Evolutionary conservation across 345 rosid species (phyloP).

Genomic region (Camelina laxa): DNA sequence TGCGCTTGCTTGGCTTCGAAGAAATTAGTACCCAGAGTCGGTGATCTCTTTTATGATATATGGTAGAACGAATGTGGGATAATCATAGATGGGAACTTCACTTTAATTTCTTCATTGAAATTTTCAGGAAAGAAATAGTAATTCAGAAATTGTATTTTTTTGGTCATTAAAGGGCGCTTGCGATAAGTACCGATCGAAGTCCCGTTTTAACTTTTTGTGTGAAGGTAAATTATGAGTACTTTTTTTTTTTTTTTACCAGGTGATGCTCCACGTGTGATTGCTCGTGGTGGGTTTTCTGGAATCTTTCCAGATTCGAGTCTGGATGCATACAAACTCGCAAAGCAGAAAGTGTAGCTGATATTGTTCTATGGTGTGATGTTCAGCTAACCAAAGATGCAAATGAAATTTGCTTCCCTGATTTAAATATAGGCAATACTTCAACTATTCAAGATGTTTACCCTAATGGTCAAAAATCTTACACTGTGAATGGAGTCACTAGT

Average conservation of each 20-base stretch:
- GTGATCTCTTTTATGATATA: too few species aligned
- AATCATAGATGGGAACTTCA: background rate
- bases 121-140: background rate
- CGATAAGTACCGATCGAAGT: too few species aligned
- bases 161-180: background rate
- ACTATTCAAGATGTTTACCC: background rate
- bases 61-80: background rate
- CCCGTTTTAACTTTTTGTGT: background rate
- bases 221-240: too few species aligned
- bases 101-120: background rate
- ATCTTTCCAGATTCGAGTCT: slow-evolving; percentile 67
- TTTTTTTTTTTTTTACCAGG: slow-evolving; percentile 48
- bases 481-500: slow-evolving; percentile 52
- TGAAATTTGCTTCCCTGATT: slow-evolving; percentile 72
- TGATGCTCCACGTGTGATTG: slow-evolving; percentile 59
- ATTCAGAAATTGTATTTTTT: too few species aligned
- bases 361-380: slow-evolving; percentile 71
- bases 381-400: slow-evolving; percentile 75
- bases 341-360: slow-evolving; percentile 27
- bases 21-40: background rate
- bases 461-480: slow-evolving; percentile 29
- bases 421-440: slow-evolving; percentile 59
- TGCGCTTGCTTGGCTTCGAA: background rate
- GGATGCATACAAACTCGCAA: slow-evolving; percentile 48
- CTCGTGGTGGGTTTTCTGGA: slow-evolving; percentile 92